phyloP scores from a whole-genome alignment of 164 flowering plant genomes.

The Chimonanthus salicifolius region DNA sequence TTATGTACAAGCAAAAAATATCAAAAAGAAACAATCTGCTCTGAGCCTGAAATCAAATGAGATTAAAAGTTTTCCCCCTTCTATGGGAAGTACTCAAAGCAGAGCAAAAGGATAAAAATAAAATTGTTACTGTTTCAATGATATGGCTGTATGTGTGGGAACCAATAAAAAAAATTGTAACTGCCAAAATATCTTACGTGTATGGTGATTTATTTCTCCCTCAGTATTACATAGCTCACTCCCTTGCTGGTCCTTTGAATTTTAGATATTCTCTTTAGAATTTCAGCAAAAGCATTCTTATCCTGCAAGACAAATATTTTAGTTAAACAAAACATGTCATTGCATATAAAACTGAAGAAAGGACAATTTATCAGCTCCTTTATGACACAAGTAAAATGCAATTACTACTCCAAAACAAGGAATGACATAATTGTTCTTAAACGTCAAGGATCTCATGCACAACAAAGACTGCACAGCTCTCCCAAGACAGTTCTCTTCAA shows the following conservation, averaged over 20 bases:
- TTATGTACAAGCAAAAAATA: no score
- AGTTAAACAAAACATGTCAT: no score
- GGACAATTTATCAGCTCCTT: no score
- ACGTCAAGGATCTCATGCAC: not conserved
- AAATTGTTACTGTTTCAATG: not conserved
- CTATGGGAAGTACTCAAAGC: not conserved
- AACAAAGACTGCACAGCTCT: not conserved
- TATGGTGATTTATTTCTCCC: constrained; percentile 30
- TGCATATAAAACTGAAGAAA: no score
- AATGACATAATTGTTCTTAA: not conserved
- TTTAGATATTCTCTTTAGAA: constrained; percentile 73
- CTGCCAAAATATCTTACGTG: not conserved
- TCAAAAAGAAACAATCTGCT: not conserved
- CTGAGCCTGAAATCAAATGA: not conserved
- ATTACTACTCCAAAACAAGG: not conserved
- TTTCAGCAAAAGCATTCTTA: constrained; percentile 67
- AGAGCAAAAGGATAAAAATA: not conserved
- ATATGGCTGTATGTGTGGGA: not conserved
- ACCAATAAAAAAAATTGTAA: not conserved
- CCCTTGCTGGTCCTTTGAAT: constrained; percentile 64
- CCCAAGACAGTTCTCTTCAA: not conserved
- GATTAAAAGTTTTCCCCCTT: not conserved
- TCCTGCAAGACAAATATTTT: constrained; percentile 45
- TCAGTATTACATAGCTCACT: constrained; percentile 61
- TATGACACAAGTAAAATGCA: no score